phyloP scores from a whole-genome alignment of 345 rosid genomes.

The Rhodomyrtus tomentosa region DNA sequence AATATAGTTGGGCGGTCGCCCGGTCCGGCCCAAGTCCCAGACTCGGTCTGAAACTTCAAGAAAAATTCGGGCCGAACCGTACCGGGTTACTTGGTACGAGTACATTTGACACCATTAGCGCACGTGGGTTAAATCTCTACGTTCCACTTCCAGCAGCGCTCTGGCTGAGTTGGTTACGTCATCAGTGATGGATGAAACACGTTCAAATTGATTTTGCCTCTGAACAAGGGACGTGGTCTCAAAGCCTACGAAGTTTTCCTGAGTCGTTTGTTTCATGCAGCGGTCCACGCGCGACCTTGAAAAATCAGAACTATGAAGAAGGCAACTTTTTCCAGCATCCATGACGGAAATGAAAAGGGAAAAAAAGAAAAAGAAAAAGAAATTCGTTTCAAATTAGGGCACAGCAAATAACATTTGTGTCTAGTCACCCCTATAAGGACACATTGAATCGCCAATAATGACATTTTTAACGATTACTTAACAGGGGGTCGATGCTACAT shows the following conservation, averaged over 20 bases:
- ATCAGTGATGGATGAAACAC: not conserved
- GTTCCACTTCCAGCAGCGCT: too few relatives aligned
- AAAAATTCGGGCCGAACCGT: too few relatives aligned
- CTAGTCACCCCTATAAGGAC: not conserved
- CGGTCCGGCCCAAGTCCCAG: too few relatives aligned
- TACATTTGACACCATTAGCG: too few relatives aligned
- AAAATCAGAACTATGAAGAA: not conserved
- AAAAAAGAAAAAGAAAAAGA: not conserved
- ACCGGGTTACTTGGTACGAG: too few relatives aligned
- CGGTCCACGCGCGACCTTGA: not conserved
- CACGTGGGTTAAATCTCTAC: too few relatives aligned
- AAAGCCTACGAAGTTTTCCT: not conserved
- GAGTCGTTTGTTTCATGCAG: not conserved
- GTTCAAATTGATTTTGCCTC: not conserved
- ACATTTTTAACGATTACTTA: not conserved
- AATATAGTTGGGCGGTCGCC: too few relatives aligned
- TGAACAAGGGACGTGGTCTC: not conserved
- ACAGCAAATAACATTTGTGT: not conserved
- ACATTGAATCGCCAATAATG: not conserved
- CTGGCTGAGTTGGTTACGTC: not conserved
- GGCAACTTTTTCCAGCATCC: not conserved
- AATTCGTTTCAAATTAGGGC: not conserved
- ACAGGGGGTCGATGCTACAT: not conserved
- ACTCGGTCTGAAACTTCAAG: too few relatives aligned
- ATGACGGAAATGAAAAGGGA: not conserved